These are phyloP conservation scores for Neoascochyta sp. DNA, from an alignment of 2,329 filamentous ascomycete species.

Conservation along the genomic window DNA sequence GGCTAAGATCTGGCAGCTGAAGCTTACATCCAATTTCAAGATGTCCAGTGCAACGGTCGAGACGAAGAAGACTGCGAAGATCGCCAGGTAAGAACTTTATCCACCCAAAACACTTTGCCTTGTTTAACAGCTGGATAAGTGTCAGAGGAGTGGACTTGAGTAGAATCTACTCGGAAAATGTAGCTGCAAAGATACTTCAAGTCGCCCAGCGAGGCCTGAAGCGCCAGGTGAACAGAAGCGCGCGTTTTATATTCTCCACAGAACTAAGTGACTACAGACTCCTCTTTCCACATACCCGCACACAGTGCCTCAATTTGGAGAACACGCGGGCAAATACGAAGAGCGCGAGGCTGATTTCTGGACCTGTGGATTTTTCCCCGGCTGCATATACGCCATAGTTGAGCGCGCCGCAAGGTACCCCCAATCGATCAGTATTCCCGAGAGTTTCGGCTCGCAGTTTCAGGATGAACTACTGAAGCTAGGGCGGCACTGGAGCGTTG, in stretches of 20 bases:
- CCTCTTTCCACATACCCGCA: slow-evolving; percentile 32
- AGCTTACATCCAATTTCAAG: no score
- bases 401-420: slow-evolving; percentile 33
- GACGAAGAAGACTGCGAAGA: slow-evolving; percentile 1
- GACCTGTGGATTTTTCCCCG: slow-evolving; percentile 38
- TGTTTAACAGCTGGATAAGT: slow-evolving; percentile 4
- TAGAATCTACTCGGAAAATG: slow-evolving; percentile 29
- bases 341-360: slow-evolving; percentile 37
- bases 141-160: slow-evolving; percentile 26
- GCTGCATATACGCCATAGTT: slow-evolving; percentile 32
- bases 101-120: neutral
- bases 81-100: slow-evolving; percentile 8
- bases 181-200: slow-evolving; percentile 31
- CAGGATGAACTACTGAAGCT: slow-evolving; percentile 23
- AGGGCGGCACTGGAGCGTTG: slow-evolving; percentile 31
- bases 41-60: slow-evolving; percentile 7
- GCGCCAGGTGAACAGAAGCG: slow-evolving; percentile 14
- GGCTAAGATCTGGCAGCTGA: no score
- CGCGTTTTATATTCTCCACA: no score
- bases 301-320: slow-evolving; percentile 30
- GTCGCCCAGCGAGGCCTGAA: slow-evolving; percentile 30
- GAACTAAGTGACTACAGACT: slow-evolving; percentile 10
- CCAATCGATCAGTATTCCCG: slow-evolving; percentile 18
- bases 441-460: slow-evolving; percentile 14
- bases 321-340: slow-evolving; percentile 26